These are phyloP conservation scores for Guillardia theta DNA, from an alignment of 78 protist species.

Conservation along the genomic window DNA sequence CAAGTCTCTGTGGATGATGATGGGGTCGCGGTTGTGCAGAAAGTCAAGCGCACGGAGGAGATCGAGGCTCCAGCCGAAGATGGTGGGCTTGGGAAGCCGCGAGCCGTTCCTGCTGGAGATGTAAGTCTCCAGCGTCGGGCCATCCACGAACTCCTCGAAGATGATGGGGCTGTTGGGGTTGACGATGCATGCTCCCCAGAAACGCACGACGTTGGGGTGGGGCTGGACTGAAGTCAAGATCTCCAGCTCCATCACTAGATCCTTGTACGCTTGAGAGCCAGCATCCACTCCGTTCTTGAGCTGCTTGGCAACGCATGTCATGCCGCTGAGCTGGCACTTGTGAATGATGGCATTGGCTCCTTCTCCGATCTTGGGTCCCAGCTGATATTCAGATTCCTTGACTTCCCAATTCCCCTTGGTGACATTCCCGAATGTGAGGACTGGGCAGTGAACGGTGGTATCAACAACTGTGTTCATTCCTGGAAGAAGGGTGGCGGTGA, in stretches of 20 bases:
- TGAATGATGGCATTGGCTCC: not conserved
- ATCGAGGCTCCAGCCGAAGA: not conserved
- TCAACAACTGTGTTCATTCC: too few species aligned
- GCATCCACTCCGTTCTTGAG: not conserved
- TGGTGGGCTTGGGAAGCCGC: not conserved
- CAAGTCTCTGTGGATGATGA: not conserved
- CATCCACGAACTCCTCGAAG: not conserved
- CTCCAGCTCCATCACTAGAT: not conserved
- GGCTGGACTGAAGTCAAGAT: not conserved
- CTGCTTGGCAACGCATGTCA: not conserved
- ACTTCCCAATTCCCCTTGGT: too few species aligned
- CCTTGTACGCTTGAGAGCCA: not conserved
- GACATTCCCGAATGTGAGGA: too few species aligned
- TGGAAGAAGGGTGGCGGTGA: too few species aligned
- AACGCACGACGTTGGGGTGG: not conserved
- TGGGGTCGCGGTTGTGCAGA: conserved; percentile 25
- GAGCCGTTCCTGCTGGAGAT: not conserved
- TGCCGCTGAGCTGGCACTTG: not conserved
- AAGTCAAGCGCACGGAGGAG: not conserved
- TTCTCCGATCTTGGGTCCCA: not conserved
- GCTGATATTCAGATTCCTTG: too few species aligned
- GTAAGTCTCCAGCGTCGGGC: not conserved
- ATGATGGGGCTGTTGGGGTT: not conserved
- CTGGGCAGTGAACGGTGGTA: too few species aligned
- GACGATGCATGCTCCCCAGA: not conserved